A percentile compares a stretch with the other conserved stretches of the same genome.
Evolutionary conservation across 305 asterid genomes (phyloP).

Genomic region (Fraxinus nigra): DNA sequence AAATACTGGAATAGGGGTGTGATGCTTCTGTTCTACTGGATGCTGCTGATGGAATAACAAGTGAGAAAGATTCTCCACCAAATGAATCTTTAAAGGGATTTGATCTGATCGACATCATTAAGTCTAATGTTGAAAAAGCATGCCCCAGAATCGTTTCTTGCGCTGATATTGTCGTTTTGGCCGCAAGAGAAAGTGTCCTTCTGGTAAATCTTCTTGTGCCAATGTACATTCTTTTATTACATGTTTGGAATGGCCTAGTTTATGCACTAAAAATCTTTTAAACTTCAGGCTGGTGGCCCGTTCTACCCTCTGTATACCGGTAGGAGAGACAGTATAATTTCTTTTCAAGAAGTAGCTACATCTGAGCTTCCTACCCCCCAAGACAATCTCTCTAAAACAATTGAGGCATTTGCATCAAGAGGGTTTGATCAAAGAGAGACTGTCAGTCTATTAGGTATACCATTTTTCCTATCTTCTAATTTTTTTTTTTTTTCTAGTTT

Average conservation of each 20-base stretch:
- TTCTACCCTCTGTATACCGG: slow-evolving; percentile 78
- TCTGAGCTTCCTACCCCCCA: slow-evolving; percentile 60
- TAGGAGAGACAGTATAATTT: slow-evolving; percentile 47
- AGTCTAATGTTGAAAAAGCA: slow-evolving; percentile 51
- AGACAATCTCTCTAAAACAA: slow-evolving; percentile 35
- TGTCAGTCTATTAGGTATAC: slow-evolving; percentile 64
- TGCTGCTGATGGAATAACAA: slow-evolving; percentile 37
- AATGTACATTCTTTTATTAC: neutral
- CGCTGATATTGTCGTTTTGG: slow-evolving; percentile 72
- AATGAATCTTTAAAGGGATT: slow-evolving; percentile 58
- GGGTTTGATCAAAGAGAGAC: slow-evolving; percentile 69
- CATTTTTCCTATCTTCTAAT: neutral
- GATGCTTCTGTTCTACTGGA: slow-evolving; percentile 83
- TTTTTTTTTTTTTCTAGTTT: neutral
- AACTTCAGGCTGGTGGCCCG: slow-evolving; percentile 77
- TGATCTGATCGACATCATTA: slow-evolving; percentile 55
- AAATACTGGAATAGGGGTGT: slow-evolving; percentile 50
- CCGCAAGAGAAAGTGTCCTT: slow-evolving; percentile 79
- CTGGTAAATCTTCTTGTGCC: slow-evolving; percentile 37
- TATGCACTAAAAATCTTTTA: neutral
- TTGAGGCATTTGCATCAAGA: slow-evolving; percentile 47
- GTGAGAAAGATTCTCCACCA: slow-evolving; percentile 58
- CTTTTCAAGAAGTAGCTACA: slow-evolving; percentile 40
- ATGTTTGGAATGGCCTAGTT: neutral
- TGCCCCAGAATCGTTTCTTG: slow-evolving; percentile 89